These are phyloP conservation scores for Aspergillus heteromorphus DNA, from an alignment of 495 filamentous ascomycete genomes.

Conservation along the genomic window DNA sequence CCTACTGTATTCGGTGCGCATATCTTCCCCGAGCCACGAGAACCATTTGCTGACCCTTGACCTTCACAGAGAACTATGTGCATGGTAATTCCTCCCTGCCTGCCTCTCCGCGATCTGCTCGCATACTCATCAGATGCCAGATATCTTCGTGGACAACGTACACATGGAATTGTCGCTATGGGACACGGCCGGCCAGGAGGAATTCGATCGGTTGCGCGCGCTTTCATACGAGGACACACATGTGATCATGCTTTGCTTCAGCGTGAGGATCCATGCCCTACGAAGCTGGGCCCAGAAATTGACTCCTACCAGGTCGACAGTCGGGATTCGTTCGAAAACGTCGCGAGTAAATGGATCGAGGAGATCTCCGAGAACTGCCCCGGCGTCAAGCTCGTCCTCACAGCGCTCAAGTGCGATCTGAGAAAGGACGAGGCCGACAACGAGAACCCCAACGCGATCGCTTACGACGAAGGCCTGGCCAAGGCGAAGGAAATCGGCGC, in stretches of 20 bases:
- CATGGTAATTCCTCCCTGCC: conserved; percentile 59
- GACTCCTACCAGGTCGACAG: conserved; percentile 62
- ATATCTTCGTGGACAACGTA: conserved; percentile 94
- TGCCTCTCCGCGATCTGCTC: not conserved
- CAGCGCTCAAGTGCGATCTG: conserved; percentile 94
- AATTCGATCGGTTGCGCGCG: conserved; percentile 94
- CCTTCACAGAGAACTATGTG: conserved; percentile 81
- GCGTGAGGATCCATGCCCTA: conserved; percentile 40
- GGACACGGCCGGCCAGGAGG: conserved; percentile 98
- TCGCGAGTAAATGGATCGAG: conserved; percentile 95
- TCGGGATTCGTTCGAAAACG: conserved; percentile 94
- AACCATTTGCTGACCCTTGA: conserved; percentile 24
- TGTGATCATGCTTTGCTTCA: conserved; percentile 97
- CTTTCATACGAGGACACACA: conserved; percentile 98
- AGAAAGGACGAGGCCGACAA: conserved; percentile 63
- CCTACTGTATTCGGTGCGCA: conserved; percentile 85
- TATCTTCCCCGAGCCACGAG: conserved; percentile 3
- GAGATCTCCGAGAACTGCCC: conserved; percentile 98
- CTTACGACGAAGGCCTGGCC: conserved; percentile 87
- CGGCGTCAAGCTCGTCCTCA: conserved; percentile 89
- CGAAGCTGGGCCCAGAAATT: conserved; percentile 5
- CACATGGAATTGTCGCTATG: conserved; percentile 97
- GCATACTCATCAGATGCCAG: conserved; percentile 37
- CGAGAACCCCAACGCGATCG: conserved; percentile 63
- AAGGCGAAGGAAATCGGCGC: conserved; percentile 86